phyloP scores from a whole-genome alignment of 2,329 filamentous ascomycete genomes.

The Alternaria gansuensis region DNA sequence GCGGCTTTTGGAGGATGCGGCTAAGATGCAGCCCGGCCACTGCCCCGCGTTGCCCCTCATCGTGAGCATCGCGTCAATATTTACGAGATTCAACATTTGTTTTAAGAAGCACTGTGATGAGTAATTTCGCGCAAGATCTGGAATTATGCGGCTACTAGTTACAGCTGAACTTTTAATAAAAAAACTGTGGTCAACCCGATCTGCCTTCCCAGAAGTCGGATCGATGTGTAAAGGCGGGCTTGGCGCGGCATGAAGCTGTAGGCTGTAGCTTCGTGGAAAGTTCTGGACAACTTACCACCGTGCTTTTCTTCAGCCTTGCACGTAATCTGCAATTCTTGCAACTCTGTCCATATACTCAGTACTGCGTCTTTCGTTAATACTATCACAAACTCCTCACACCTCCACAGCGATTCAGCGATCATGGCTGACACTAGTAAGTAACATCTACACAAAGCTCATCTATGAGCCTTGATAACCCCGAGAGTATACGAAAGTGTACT shows the following conservation, averaged over 20 bases:
- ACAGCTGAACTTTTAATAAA: background rate
- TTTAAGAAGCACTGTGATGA: background rate
- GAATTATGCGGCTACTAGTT: background rate
- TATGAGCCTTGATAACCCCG: background rate
- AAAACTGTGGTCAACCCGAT: background rate
- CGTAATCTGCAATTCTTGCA: slow-evolving; percentile 7
- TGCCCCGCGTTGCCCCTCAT: slow-evolving; percentile 46
- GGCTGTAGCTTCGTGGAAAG: slow-evolving; percentile 43
- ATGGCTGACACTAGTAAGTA: slow-evolving; percentile 43
- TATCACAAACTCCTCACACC: background rate
- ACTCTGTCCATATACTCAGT: background rate
- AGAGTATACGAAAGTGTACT: slow-evolving; percentile 9
- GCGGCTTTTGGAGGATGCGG: background rate
- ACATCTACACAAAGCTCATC: background rate
- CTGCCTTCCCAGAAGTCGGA: slow-evolving; percentile 4
- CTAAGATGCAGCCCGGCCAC: background rate
- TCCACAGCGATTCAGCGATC: slow-evolving; percentile 20
- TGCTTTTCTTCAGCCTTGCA: slow-evolving; percentile 37
- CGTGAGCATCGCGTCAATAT: slow-evolving; percentile 19
- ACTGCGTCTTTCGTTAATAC: background rate
- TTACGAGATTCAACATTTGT: slow-evolving; percentile 14
- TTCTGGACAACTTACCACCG: slow-evolving; percentile 44
- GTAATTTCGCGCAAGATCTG: background rate
- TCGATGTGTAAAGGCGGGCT: slow-evolving; percentile 27
- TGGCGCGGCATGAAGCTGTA: slow-evolving; percentile 33